Base-by-base conservation (phyloP, 176 grass and related monocot genomes). In the Luzula sylvatica region DNA sequence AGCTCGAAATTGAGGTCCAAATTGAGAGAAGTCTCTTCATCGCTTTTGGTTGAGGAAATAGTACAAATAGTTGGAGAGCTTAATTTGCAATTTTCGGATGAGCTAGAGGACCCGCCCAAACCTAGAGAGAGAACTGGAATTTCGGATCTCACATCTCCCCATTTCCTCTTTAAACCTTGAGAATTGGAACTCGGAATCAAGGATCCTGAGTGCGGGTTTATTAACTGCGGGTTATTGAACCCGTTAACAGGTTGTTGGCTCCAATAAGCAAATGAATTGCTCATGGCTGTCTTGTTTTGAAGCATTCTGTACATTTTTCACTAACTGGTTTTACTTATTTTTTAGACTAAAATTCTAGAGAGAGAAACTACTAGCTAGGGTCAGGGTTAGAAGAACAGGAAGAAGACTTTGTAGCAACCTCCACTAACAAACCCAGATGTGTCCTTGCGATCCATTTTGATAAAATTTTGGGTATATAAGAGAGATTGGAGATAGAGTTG, bases 381-480 rank as follows among this genome's bases (percentile, higher is more conserved):
- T 83, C 76, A 65, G 19, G 16, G 53, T 80, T 72, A 92, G 56
- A 72, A 67, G 21, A 43, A 48, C 74, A 65, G 42, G 50, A 38
- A 39, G 26, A 30, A 71, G 48, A 30, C 60, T 13, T 42, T 32
- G 26, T 58, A 68, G 69, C 93, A 90, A 69, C 93, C 93, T 66
- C 93, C 93, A 61, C 86, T 99, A 40, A 92, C 93, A 20, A 99
- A 92, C 35, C 93, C 93, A 21, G 68, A 41, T 46, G 83, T 79
- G 58, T 99, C 93, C 53, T 66, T 54, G 46, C 82, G 93, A 47
- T 92, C 93, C 93, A 99, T 99, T 61, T 70, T 59, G 28, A 3
- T 52, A 62, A 81, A 72, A 61, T 73, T 79, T 74, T 48, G 55
- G 60, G 43, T 83, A 78, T 53, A 41, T 58, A 78, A 63, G 69